Evolutionary conservation across 805 yeast genomes (phyloP), one percentile per base, ranked within the genome.

Genomic region (Myxozyma nipponensis): DNA sequence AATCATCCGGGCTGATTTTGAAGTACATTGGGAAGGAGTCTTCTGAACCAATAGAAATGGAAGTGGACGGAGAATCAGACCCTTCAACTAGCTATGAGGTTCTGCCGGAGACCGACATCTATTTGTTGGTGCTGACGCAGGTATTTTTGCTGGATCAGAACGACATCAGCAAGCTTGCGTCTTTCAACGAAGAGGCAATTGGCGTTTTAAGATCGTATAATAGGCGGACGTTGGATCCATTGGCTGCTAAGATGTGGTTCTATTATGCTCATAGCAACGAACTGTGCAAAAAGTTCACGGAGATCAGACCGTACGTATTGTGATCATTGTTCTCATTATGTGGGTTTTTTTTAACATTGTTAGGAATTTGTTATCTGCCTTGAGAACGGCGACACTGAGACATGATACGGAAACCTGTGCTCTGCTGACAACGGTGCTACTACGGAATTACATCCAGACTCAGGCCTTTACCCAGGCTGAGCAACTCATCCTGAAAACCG

Each of bases 391-490:
- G 2, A 82, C 95, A 18, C 77, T 93, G 59, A 83, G 96, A 62
- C 96, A 91, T 64, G 97, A 93, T 66, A 77, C 78, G 50, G 98
- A 93, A 69, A 88, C 96, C 0, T 85, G 85, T 51, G 96, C 96
- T 3, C 81, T 87, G 58, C 73, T 90, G 47, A 84, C 88, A 49
- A 88, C 95, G n/a, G 74, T 89, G 58, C 76, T 91, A 56, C 73
- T 93, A 65, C 83, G 98, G 69, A 82, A 82, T 65, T 90, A 85
- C 64, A 72, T 90, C 58, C 69, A 81, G 44, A 72, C 82, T 17
- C 90, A 91, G 67, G 95, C 89, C 62, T 81, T 90, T 44, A 79
- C 82, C 55, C 89, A 85, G 66, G 98, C 98, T 0, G 81, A 86
- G 42, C 91, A 88, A 67, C 80, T 93, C 63, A 86, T 91, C 32